Evolutionary conservation across 371 early-diverging fungal genomes (phyloP).

Genomic region (Saksenaea oblongispora): DNA sequence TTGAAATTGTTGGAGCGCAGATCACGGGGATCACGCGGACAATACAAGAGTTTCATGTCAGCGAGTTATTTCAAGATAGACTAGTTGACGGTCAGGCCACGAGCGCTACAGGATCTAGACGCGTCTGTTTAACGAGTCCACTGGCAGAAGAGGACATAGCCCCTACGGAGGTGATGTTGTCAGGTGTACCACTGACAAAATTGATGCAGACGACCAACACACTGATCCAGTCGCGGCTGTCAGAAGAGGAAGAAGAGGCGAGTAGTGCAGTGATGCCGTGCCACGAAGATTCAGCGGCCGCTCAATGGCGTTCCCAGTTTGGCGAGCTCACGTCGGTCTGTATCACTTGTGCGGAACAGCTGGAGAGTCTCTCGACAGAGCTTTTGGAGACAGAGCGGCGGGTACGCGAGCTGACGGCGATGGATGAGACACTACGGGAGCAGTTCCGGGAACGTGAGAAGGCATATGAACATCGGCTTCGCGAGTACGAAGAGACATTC

Average conservation of each 20-base stretch:
- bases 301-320: constrained; percentile 28
- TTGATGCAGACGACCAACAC: constrained; percentile 37
- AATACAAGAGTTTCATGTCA: constrained; percentile 16
- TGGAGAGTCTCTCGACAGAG: constrained; percentile 31
- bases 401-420: constrained; percentile 24
- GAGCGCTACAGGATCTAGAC: not conserved
- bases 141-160: not conserved
- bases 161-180: not conserved
- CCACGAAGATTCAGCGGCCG: constrained; percentile 8
- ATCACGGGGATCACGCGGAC: constrained; percentile 16
- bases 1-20: constrained; percentile 13
- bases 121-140: not conserved
- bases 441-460: constrained; percentile 29
- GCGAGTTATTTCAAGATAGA: not conserved
- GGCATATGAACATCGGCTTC: constrained; percentile 27
- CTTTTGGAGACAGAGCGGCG: constrained; percentile 24
- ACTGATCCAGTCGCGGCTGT: constrained; percentile 36
- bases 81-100: not conserved
- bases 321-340: constrained; percentile 23
- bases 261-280: constrained; percentile 16
- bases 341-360: constrained; percentile 32
- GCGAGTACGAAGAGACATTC: constrained; percentile 24
- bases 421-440: constrained; percentile 19
- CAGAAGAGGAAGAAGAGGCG: constrained; percentile 19
- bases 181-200: not conserved